These are phyloP conservation scores for Gyrodon lividus DNA, from an alignment of 768 basidiomycete species.

Conservation along the genomic window DNA sequence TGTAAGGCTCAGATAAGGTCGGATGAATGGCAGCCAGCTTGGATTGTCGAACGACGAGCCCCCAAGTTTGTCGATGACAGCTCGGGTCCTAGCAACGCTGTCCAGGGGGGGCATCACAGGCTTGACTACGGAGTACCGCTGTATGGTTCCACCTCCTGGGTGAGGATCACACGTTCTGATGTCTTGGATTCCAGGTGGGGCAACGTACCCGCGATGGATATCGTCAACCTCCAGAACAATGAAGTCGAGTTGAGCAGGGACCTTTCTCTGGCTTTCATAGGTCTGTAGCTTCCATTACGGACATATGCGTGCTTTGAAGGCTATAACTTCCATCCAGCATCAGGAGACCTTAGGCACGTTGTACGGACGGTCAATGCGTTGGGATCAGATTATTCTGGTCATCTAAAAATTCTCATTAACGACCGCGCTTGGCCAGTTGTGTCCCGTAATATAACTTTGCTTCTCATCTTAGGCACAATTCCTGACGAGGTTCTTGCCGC, in stretches of 20 bases:
- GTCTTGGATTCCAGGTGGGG: slow-evolving; percentile 13
- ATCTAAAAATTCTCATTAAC: slow-evolving; percentile 39
- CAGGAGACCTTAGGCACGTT: slow-evolving; percentile 42
- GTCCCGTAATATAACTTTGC: slow-evolving; percentile 36
- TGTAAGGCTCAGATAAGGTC: not conserved
- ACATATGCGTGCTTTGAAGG: not conserved
- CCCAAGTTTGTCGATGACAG: not conserved
- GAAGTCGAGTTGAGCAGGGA: not conserved
- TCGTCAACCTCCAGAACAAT: slow-evolving; percentile 13
- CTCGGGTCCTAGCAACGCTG: not conserved
- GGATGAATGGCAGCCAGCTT: not conserved
- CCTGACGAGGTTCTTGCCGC: slow-evolving; percentile 26
- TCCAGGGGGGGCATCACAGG: not conserved
- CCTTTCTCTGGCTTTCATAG: slow-evolving; percentile 3
- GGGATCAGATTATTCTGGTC: slow-evolving; percentile 35
- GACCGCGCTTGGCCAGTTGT: slow-evolving; percentile 26
- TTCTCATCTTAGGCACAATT: slow-evolving; percentile 32
- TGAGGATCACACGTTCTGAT: no score
- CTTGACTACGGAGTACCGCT: not conserved
- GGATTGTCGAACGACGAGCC: not conserved
- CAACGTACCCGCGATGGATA: slow-evolving; percentile 20
- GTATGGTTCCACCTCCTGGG: not conserved
- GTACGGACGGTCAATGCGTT: slow-evolving; percentile 37
- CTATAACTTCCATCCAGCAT: slow-evolving; percentile 26
- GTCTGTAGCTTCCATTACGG: not conserved